Conservation (phyloP, 495 filamentous ascomycete species). For the Penicillium desertorum region DNA sequence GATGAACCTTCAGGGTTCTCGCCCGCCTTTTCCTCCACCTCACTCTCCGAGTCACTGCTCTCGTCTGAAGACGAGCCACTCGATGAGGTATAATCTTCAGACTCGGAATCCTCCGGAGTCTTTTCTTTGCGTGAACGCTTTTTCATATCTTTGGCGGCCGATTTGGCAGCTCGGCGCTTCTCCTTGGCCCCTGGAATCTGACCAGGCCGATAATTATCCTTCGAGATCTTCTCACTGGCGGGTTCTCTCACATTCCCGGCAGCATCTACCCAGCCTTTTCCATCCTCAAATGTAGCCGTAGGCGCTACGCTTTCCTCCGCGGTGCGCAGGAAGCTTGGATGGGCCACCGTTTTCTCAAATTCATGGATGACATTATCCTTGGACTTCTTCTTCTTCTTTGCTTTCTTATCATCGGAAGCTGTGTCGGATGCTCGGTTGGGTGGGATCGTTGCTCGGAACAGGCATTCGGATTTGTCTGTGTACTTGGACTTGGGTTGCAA, state of each 20-base stretch:
- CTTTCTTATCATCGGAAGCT: constrained; percentile 39
- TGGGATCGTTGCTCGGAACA: constrained; percentile 81
- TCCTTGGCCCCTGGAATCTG: constrained; percentile 39
- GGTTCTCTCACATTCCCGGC: constrained; percentile 72
- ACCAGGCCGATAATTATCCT: constrained; percentile 37
- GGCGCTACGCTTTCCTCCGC: constrained; percentile 31
- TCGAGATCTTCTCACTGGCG: constrained; percentile 36
- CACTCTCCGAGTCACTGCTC: constrained; percentile 29
- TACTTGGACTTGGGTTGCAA: constrained; percentile 69
- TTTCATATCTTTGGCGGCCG: constrained; percentile 10
- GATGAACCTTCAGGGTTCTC: constrained; percentile 31
- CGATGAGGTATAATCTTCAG: constrained; percentile 49
- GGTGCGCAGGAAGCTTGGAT: constrained; percentile 70
- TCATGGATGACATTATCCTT: constrained; percentile 73
- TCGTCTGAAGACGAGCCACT: constrained; percentile 44
- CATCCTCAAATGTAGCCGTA: constrained; percentile 54
- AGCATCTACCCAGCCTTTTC: constrained; percentile 85
- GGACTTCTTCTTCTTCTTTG: constrained; percentile 50
- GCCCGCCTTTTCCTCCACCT: constrained; percentile 23
- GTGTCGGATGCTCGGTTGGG: constrained; percentile 46
- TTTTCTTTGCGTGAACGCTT: constrained; percentile 12
- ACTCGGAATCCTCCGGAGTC: constrained; percentile 25
- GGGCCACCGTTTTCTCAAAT: constrained; percentile 74
- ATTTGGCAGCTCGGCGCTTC: constrained; percentile 26
- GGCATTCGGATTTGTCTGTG: constrained; percentile 70